Conservation (phyloP, 2,329 filamentous ascomycete species). For the Aurifilum marmelostoma region DNA sequence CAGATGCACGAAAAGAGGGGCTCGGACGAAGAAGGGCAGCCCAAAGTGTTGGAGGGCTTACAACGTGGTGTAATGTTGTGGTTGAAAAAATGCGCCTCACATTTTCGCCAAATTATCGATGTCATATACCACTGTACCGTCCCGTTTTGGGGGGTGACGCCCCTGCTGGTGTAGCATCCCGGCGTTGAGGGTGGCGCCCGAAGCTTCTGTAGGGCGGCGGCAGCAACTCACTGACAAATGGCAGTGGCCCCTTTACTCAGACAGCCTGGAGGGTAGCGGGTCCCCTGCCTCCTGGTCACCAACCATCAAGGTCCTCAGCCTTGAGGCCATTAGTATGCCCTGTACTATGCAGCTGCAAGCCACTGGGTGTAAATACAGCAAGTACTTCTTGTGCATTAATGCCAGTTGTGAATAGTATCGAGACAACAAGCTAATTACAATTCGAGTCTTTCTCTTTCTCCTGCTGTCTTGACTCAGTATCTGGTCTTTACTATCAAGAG, state of each 20-base stretch:
- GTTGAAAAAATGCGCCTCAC: not conserved
- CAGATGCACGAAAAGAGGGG: not conserved
- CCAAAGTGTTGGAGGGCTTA: not conserved
- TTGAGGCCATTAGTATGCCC: not conserved
- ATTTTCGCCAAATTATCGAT: constrained; percentile 11
- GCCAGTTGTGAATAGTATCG: too few species aligned
- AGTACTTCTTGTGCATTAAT: too few species aligned
- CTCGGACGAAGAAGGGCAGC: not conserved
- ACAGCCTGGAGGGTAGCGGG: not conserved
- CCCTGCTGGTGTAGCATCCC: not conserved
- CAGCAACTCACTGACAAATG: constrained; percentile 24
- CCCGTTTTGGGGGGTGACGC: not conserved
- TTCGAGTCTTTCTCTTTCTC: too few species aligned
- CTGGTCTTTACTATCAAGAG: not conserved
- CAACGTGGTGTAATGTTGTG: not conserved
- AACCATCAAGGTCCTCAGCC: constrained; percentile 1
- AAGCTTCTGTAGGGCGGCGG: not conserved
- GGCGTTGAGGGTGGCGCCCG: not conserved
- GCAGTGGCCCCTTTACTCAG: constrained; percentile 19
- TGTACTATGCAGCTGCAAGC: too few species aligned
- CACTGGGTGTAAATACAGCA: too few species aligned
- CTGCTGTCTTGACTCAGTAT: too few species aligned
- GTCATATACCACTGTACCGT: constrained; percentile 9
- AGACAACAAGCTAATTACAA: too few species aligned
- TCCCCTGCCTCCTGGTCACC: not conserved